Percentiles rank a stretch among this genome's conserved stretches.
phyloP scores from a whole-genome alignment of 202 grass and related monocot genomes.

The Brachypodium distachyon region DNA sequence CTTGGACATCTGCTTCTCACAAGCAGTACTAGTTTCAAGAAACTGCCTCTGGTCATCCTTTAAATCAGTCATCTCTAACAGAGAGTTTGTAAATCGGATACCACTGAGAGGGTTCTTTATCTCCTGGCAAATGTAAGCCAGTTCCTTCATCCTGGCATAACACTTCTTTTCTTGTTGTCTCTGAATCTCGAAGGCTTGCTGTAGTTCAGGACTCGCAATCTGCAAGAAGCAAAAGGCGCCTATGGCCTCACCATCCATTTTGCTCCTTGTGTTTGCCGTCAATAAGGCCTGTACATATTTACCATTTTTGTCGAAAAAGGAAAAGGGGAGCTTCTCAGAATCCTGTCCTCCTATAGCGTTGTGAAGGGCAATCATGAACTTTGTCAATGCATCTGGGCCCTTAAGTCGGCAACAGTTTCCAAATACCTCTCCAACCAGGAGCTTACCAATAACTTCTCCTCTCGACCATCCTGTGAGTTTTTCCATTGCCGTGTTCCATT shows the following conservation, averaged over 20 bases:
- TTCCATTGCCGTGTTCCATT: conserved; percentile 98
- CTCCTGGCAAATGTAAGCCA: conserved; percentile 94
- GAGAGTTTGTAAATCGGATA: conserved; percentile 78
- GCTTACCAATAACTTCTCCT: conserved; percentile 70
- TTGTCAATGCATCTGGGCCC: conserved; percentile 83
- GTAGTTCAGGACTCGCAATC: conserved; percentile 86
- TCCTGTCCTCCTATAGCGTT: conserved; percentile 84
- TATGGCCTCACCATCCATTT: conserved; percentile 60
- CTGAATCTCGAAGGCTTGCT: conserved; percentile 88
- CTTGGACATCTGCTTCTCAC: conserved; percentile 85
- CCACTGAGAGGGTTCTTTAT: conserved; percentile 93
- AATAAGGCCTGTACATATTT: conserved; percentile 91
- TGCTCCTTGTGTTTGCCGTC: conserved; percentile 74
- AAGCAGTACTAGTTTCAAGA: conserved; percentile 85
- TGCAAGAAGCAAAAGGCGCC: conserved; percentile 97
- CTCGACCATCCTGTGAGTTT: conserved; percentile 90
- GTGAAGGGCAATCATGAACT: conserved; percentile 93
- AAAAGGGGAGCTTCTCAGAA: conserved; percentile 76
- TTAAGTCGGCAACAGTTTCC: conserved; percentile 81
- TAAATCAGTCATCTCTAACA: conserved; percentile 82
- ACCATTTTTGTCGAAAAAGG: conserved; percentile 87
- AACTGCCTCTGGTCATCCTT: conserved; percentile 96
- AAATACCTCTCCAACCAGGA: conserved; percentile 90
- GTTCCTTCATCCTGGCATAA: conserved; percentile 93
- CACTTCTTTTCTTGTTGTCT: conserved; percentile 93